Base-by-base conservation (phyloP, 2,329 filamentous ascomycete species). In the Gremmenia infestans region DNA sequence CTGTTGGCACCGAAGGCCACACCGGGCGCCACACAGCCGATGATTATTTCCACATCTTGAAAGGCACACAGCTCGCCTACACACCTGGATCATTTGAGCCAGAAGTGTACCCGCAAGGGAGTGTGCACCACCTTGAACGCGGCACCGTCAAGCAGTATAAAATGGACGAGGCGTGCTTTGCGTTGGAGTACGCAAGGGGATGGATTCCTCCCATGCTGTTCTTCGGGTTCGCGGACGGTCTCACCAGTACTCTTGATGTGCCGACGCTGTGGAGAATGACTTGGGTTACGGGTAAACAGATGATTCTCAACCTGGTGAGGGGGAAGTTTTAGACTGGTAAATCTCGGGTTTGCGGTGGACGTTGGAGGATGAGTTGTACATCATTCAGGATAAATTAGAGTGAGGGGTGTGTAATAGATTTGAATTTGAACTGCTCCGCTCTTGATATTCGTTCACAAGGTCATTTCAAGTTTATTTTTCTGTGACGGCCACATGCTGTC, bases 141-240 rank as follows among this genome's bases (percentile, higher is more conserved):
- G 89, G 89, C 63, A 74, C 78, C 56, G 87, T 86, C 57, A 91
- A 90, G 80, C 89, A 94, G 80, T 93, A 93, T 76, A 85, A 82
- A 75, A 91, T 92, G 86, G 83, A 87, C 59, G 80, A 81, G 56
- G 77, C 75, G 57, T 91, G 87, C 77, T 92, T 91, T 73, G 89
- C 89, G 52, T 79, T 94, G 65, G 89, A 93, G 78, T 89, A 92
- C 72, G 89, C 89, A 48, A 79, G 87, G 63, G 91, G 91, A 61
- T 96, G 90, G 89, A 95, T 96, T 72, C 91, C 91, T 48, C 88
- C 88, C 56, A 96, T 96, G 91, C 77, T 96, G 51, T 88, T 88
- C 72, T 96, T 96, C 72, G 91, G 91, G 58, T 93, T 87, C 71
- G 88, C 90, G 60, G 91, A 96, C 73, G 85, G 82, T 48, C 79